Base-by-base conservation (phyloP, 2,329 filamentous ascomycete genomes). In the Remersonia thermophila region DNA sequence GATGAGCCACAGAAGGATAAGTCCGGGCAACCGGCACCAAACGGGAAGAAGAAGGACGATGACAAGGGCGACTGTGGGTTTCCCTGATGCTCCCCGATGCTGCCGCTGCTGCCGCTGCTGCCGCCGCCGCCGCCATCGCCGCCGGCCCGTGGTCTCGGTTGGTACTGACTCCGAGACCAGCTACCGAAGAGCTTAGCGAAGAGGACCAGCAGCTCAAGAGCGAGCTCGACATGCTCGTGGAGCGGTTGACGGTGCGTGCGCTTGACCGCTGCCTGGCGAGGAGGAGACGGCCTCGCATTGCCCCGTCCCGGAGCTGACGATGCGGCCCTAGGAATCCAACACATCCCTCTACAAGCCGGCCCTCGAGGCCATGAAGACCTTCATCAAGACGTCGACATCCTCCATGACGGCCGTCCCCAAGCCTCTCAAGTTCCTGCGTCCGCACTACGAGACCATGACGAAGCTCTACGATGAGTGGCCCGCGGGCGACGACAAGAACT, bases 401-500 rank as follows among this genome's bases (percentile, higher is more conserved):
- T 98, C 93, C 31, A 98, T 98, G 91, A 98, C 91, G 33, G 91
- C 91, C 41, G 91, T 98, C 44, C 91, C 93, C 16, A 98, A 98
- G 65, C 91, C 91, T 25, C 73, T 98, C 52, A 98, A 98, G 63
- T 98, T 98, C 60, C 74, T 98, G 46, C 77, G 91, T 66, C 91
- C 89, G 49, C 89, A 98, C 62, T 98, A 96, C 65, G 83, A 93
- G 62, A 77, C 81, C 39, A 70, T 98, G 55, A 81, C 81, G 44
- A 82, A 82, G 59, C 67, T 87, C 18, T 94, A 95, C 66, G 87
- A 93, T 41, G 74, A 80, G 57, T 98, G 93, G 91, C 72, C 81
- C 3, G 71, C 73, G 38, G 77, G 85, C 46, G 76, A 85, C 35
- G 77, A 94, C 64, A 94, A 93, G 73, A 84, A 80, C 43, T 74